Evolutionary conservation across 1,284 basidiomycete species (phyloP), one percentile per base, ranked within the genome.

Genomic region (Ustilago shanxiensis): DNA sequence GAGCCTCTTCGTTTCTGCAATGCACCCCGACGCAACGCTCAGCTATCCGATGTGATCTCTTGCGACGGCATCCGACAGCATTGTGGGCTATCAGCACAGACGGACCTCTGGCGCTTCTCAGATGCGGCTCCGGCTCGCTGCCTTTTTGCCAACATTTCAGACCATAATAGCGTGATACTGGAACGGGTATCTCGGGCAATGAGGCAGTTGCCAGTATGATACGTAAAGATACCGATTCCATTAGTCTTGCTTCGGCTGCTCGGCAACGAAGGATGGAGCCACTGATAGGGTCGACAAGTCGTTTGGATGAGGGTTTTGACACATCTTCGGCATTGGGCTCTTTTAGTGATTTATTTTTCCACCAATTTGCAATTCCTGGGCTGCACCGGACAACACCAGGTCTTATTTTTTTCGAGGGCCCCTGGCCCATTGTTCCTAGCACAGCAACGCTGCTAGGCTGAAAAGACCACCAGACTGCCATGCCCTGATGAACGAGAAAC

Each of bases 261-360:
- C 16, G 20, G 10, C 1, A 44, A 16, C n/a, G 41, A 44, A 26
- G 24, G 7, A n/a, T 28, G 24, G 2, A 49, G 6, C 20, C 47
- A 44, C 28, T 13, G 47, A 28, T n/a, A 49, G 20, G 24, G 24
- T 24, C 13, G 26, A 24, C 10, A 49, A 11, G 11, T 13, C 24
- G 24, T 5, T 49, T 24, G 11, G 47, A 49, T 49, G 47, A 49
- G 47, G 47, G 47, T 49, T 49, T 49, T 49, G 47, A 49, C 47
- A 49, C 47, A 9, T 49, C n/a, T 13, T 3, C 10, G 47, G 31
- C 31, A 49, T 16, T 49, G 11, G 13, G 9, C 24, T 20, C 24
- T 26, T 24, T 8, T 5, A 49, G 26, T 49, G 26, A 20, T 44
- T 44, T 44, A 20, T 26, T 49, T 49, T 8, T 14, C 28, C 47